Evolutionary conservation across 805 yeast species (phyloP), one percentile per base, ranked within the genome.

Genomic region (Yamadazyma endophytica): DNA sequence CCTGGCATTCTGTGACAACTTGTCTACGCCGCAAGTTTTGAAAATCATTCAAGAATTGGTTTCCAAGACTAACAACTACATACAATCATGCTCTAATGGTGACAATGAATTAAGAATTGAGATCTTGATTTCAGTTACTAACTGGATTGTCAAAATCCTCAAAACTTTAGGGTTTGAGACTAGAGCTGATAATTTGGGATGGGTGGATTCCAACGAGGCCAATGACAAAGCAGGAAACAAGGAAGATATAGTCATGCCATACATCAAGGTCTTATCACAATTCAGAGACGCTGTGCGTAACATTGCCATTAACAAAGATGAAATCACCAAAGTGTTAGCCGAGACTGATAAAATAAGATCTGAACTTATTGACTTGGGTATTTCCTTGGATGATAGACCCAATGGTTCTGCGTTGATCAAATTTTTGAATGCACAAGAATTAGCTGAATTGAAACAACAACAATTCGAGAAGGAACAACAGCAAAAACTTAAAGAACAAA

Each of bases 341-440:
- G 76, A 84, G 4, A 73, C 88, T 36, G 98, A 92, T 56, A 56
- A 64, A 5, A 56, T 92, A 14, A 75, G 98, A 47, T 58, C 71
- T 12, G 92, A 82, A 22, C 61, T 92, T 44, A 62, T 87, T 37
- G 70, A 76, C 16, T 62, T 88, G 39, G 92, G 94, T 17, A 82
- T 92, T 24, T 77, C 94, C 1, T 65, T 92, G 33, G 97, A 90
- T 54, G 98, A 92, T 58, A 77, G 97, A 49, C 69, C 78, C 5
- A 82, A 73, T 37, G 88, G 81, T 3, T 71, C 79, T n/a, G 89
- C 97, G 0, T 70, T 92, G 38, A 72, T 92, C 26, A 92, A 92
- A 58, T 82, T 90, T 46, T 65, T 92, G 42, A 78, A 74, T 32
- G 74, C 64, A 6, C 70, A 67, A 19, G 97, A 90, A 53, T 77